These are phyloP conservation scores for Tuber melanosporum DNA, from an alignment of 495 filamentous ascomycete species.

Conservation along the genomic window DNA sequence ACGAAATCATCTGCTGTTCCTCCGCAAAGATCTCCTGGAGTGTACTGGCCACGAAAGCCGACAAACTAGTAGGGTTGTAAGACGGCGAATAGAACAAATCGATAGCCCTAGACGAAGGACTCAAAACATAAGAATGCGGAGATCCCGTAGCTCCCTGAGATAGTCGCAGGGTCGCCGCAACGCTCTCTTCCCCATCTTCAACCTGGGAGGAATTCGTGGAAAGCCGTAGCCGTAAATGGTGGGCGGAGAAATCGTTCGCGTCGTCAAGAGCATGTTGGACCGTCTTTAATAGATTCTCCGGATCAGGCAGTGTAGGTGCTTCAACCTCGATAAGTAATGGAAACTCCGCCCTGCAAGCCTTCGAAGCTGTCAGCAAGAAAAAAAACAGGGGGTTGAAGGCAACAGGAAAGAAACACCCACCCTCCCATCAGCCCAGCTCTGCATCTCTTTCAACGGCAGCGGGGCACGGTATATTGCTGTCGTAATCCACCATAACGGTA, in stretches of 20 bases:
- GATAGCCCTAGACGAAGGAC: constrained; percentile 62
- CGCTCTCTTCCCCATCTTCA: constrained; percentile 45
- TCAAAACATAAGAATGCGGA: constrained; percentile 38
- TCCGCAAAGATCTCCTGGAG: constrained; percentile 75
- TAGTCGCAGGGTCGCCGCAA: constrained; percentile 64
- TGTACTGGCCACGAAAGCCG: constrained; percentile 70
- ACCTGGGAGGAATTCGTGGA: constrained; percentile 45
- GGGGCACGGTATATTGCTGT: constrained; percentile 86
- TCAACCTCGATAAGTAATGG: constrained; percentile 76
- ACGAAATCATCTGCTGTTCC: constrained; percentile 81
- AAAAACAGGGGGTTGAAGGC: constrained; percentile 14
- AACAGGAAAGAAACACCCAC: constrained; percentile 47
- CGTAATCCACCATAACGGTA: constrained; percentile 97
- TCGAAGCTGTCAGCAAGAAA: constrained; percentile 20
- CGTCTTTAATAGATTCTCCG: constrained; percentile 70
- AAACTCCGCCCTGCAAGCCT: constrained; percentile 85
- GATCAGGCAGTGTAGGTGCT: constrained; percentile 57
- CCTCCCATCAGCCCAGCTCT: constrained; percentile 87
- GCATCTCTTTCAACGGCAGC: constrained; percentile 79
- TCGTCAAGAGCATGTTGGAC: constrained; percentile 89
- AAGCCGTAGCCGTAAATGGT: constrained; percentile 73
- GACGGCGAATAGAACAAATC: constrained; percentile 74
- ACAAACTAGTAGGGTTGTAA: constrained; percentile 68
- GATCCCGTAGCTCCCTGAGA: constrained; percentile 53
- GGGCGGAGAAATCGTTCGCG: constrained; percentile 83